A percentile compares a stretch with the other conserved stretches of the same genome.
These are phyloP conservation scores for Seiridium unicorne DNA, from an alignment of 2,329 filamentous ascomycete genomes.

Conservation along the genomic window DNA sequence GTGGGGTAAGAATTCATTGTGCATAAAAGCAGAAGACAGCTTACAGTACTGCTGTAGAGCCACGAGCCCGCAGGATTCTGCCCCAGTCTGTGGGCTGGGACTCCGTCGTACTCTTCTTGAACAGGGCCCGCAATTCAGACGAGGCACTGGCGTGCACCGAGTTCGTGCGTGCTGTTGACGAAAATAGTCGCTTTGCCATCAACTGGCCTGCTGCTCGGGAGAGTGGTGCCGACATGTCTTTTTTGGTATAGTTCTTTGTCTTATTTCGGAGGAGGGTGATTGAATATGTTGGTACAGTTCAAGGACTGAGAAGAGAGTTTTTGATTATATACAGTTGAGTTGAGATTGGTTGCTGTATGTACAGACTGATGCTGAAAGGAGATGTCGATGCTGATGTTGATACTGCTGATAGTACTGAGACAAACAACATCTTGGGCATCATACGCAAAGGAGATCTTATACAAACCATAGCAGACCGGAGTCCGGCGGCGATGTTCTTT, in stretches of 20 bases:
- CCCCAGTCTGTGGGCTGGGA: constrained; percentile 8
- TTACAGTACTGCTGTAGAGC: neutral
- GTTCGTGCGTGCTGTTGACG: neutral
- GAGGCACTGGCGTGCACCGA: neutral
- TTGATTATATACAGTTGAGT: constrained; percentile 1
- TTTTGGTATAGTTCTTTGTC: neutral
- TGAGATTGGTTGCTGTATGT: constrained; percentile 1
- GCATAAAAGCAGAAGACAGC: neutral
- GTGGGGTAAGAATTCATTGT: neutral
- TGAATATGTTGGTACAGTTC: neutral
- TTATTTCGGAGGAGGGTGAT: neutral
- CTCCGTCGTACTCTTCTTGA: neutral
- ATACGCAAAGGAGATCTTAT: constrained; percentile 3
- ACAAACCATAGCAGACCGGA: neutral
- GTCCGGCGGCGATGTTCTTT: neutral
- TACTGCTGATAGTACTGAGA: neutral
- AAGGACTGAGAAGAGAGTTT: neutral
- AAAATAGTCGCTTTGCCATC: constrained; percentile 4
- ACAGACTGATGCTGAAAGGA: constrained; percentile 4
- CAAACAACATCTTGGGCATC: neutral
- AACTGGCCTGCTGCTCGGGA: constrained; percentile 4
- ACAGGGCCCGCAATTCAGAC: neutral
- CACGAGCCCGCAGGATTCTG: constrained; percentile 2
- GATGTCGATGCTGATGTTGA: constrained; percentile 5
- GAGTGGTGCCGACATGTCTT: constrained; percentile 6